These are phyloP conservation scores for Pleurostoma richardsiae DNA, from an alignment of 2,329 filamentous ascomycete genomes.

Conservation along the genomic window DNA sequence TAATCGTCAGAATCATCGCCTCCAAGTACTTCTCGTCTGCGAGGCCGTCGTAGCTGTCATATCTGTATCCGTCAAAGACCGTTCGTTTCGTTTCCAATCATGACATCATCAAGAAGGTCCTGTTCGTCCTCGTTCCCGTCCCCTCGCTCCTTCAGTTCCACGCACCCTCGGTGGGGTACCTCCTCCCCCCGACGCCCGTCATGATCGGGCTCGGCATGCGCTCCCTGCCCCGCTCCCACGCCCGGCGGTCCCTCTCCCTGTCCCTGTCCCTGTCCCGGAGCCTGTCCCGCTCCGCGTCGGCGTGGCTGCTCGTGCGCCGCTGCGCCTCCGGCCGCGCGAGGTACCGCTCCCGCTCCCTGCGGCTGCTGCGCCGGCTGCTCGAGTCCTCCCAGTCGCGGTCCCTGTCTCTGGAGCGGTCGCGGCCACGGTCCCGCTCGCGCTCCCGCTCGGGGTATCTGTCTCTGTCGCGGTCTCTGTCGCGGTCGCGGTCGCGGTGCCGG, in stretches of 20 bases:
- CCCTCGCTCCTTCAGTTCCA: neutral
- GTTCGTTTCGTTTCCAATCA: no score
- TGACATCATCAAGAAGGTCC: no score
- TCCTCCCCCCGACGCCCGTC: constrained; percentile 27
- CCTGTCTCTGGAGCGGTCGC: constrained; percentile 15
- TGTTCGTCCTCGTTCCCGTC: no score
- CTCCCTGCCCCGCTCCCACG: constrained; percentile 17
- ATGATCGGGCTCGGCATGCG: constrained; percentile 24
- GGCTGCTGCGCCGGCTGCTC: constrained; percentile 23
- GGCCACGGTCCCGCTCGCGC: constrained; percentile 12
- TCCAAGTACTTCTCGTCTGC: no score
- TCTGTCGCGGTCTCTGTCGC: constrained; percentile 18
- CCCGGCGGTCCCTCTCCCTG: constrained; percentile 11
- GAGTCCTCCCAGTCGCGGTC: constrained; percentile 21
- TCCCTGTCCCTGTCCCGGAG: constrained; percentile 19
- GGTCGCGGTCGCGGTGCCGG: constrained; percentile 28
- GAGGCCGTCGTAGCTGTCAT: no score
- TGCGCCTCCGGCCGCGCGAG: constrained; percentile 32
- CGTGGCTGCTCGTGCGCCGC: constrained; percentile 44
- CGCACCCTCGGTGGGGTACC: constrained; percentile 27
- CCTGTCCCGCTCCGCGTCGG: constrained; percentile 32
- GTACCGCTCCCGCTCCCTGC: constrained; percentile 26
- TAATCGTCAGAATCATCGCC: no score
- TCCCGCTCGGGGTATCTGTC: constrained; percentile 14
- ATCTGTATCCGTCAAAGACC: no score